Percentiles rank a stretch among this genome's conserved stretches.
These are phyloP conservation scores for Perkinsus marinus DNA, from an alignment of 169 alveolate genomes.

Conservation along the genomic window DNA sequence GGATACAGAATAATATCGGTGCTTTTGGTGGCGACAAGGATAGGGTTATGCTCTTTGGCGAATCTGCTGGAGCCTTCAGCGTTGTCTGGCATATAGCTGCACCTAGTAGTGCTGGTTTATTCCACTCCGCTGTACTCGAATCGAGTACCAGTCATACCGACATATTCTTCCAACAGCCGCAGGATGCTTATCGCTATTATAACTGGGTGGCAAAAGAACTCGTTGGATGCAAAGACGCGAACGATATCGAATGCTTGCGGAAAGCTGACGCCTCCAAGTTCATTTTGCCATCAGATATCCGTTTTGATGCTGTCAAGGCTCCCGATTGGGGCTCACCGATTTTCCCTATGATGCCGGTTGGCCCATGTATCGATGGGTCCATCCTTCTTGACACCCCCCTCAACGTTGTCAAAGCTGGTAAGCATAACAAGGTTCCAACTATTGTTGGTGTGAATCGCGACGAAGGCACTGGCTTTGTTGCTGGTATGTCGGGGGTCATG, in stretches of 20 bases:
- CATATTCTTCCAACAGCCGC: neutral
- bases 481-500: neutral
- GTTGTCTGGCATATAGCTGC: conserved; percentile 15
- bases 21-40: conserved; percentile 42
- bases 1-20: conserved; percentile 35
- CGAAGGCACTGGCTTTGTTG: neutral
- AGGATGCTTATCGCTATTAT: neutral
- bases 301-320: neutral
- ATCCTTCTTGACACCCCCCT: neutral
- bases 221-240: neutral
- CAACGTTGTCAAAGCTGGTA: neutral
- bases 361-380: neutral
- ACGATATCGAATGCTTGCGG: neutral
- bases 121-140: neutral
- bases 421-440: neutral
- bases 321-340: neutral
- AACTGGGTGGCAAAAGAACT: neutral
- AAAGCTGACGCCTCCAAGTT: neutral
- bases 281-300: neutral
- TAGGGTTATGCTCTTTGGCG: conserved; percentile 31
- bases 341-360: neutral
- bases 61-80: conserved; percentile 37
- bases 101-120: neutral
- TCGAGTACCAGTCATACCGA: neutral
- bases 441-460: neutral